Evolutionary conservation across 2,329 filamentous ascomycete genomes (phyloP), one percentile per base, ranked within the genome.

Genomic region (Pestalotiopsis sp.): DNA sequence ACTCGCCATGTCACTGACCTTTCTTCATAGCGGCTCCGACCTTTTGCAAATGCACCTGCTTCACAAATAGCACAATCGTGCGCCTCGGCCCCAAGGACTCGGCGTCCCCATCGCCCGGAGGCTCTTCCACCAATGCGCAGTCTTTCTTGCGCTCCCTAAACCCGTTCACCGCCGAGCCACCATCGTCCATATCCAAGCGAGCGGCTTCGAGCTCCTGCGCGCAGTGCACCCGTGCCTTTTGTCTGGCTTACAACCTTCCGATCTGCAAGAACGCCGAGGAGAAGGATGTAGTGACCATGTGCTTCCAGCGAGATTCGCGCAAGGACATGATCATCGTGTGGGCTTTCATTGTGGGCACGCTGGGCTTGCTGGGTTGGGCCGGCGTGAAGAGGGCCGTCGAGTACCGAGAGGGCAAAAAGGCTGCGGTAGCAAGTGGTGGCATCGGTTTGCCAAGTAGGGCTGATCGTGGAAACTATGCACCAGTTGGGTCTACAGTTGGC

Each of bases 1-100:
- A 45, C 41, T 14, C 49, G 63, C 12, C 41, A 71, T 12, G 68
- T 76, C 77, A 71, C 78, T 72, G 66, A 25, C n/a, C 38, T 6
- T 38, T 56, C 49, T 38, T 17, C 4, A 64, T 74, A 91, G 89
- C 86, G 40, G 85, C 88, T 58, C 89, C 88, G 20, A 88, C 87
- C 2, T 91, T 91, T 78, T 91, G 89, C 84, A 91, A 91, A 84
- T 91, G 89, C 81, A 91, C 88, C 73, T 91, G 89, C 81, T 90
- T 90, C 82, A 88, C 87, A 73, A 91, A 91, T 82, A 90, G 87
- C 83, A 91, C 89, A 72, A 90, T 91, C 75, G 90, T 91, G 75
- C 84, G 86, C 14, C 84, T 91, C 11, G 86, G 84, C n/a, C 84
- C 86, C 3, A 79, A 83, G 69, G 74, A 79, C 66, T 77, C 70